A percentile compares a stretch with the other conserved stretches of the same genome.
Conservation (phyloP, 2,329 filamentous ascomycete species). For the Exophiala xenobiotica region DNA sequence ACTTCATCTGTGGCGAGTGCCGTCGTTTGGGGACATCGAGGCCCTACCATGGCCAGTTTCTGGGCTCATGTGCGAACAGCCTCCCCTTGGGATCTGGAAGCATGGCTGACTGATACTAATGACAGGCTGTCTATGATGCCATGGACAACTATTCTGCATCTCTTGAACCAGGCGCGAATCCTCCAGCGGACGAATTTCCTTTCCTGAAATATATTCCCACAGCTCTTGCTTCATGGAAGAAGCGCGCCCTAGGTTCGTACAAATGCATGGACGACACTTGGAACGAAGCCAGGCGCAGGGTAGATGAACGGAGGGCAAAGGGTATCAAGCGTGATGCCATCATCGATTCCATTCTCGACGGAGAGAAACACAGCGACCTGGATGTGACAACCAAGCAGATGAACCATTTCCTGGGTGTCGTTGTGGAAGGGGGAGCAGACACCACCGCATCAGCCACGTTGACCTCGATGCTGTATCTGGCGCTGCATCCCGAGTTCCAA, state of each 20-base stretch:
- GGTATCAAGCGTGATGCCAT: constrained; percentile 11
- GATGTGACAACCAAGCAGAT: constrained; percentile 9
- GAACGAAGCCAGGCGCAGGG: constrained; percentile 7
- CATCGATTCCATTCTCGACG: constrained; percentile 15
- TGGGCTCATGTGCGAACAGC: constrained; percentile 11
- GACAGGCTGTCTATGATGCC: constrained; percentile 21
- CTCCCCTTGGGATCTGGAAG: too few relatives aligned
- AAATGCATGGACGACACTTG: constrained; percentile 20
- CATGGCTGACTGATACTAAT: too few relatives aligned
- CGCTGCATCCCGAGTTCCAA: constrained; percentile 52
- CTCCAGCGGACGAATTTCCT: constrained; percentile 27
- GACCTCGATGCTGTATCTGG: constrained; percentile 33
- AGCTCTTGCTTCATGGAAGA: constrained; percentile 14
- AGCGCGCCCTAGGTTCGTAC: constrained; percentile 9
- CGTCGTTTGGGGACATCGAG: constrained; percentile 24
- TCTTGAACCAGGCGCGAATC: constrained; percentile 23
- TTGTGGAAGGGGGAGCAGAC: constrained; percentile 18
- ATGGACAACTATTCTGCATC: constrained; percentile 20
- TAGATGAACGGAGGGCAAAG: constrained; percentile 6
- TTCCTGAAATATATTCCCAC: constrained; percentile 23
- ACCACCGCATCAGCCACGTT: constrained; percentile 13
- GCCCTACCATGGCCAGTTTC: constrained; percentile 11
- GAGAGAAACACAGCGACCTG: constrained; percentile 13
- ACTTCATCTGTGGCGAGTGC: constrained; percentile 25
- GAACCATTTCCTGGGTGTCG: constrained; percentile 15